phyloP scores from a whole-genome alignment of 352 stramenopile species.

The Thalassiosira hispida region DNA sequence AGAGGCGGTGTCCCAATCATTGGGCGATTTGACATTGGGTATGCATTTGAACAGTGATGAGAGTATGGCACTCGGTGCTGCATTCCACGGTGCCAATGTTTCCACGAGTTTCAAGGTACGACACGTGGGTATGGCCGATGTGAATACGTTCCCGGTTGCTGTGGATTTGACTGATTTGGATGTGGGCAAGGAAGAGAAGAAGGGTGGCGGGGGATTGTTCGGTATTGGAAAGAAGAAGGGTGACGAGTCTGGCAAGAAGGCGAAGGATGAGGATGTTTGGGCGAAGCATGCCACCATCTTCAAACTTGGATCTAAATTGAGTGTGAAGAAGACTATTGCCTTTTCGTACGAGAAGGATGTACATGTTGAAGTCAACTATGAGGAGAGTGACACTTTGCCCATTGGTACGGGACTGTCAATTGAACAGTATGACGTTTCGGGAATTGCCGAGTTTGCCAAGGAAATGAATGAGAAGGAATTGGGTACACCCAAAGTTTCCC shows the following conservation, averaged over 20 bases:
- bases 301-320: slow-evolving; percentile 87
- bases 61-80: slow-evolving; percentile 94
- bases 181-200: slow-evolving; percentile 69
- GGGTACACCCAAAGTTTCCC: slow-evolving; percentile 90
- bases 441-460: slow-evolving; percentile 89
- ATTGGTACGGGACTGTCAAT: slow-evolving; percentile 82
- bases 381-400: slow-evolving; percentile 88
- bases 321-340: slow-evolving; percentile 93
- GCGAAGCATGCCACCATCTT: slow-evolving; percentile 92
- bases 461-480: slow-evolving; percentile 91
- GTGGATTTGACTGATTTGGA: slow-evolving; percentile 89
- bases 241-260: slow-evolving; percentile 37
- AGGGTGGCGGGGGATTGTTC: slow-evolving; percentile 60
- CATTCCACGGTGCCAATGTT: slow-evolving; percentile 96
- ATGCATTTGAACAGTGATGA: slow-evolving; percentile 98
- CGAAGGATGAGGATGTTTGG: slow-evolving; percentile 85
- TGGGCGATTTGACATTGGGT: slow-evolving; percentile 88
- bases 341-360: slow-evolving; percentile 93
- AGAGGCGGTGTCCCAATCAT: slow-evolving; percentile 66
- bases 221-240: slow-evolving; percentile 62
- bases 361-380: slow-evolving; percentile 91
- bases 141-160: slow-evolving; percentile 89
- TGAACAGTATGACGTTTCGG: slow-evolving; percentile 91
- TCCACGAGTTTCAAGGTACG: slow-evolving; percentile 94
- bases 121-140: slow-evolving; percentile 93